Percentiles rank a stretch among this genome's conserved stretches.
These are phyloP conservation scores for Fusarium setosum DNA, from an alignment of 2,329 filamentous ascomycete genomes.

Conservation along the genomic window DNA sequence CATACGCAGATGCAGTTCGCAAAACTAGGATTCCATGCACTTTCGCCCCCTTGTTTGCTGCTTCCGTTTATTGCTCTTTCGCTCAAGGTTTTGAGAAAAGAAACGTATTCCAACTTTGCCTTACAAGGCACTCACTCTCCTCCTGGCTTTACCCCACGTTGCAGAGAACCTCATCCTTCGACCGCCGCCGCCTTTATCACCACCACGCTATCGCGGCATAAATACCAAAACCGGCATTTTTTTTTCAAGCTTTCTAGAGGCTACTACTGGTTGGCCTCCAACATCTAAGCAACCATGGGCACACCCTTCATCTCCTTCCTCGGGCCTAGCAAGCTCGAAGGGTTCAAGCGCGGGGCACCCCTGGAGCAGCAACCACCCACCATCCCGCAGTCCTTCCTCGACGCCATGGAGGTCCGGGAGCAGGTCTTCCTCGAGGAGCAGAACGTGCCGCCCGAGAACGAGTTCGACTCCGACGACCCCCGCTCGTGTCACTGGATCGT, in stretches of 20 bases:
- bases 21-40: neutral
- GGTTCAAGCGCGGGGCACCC: slow-evolving; percentile 55
- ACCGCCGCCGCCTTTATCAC: neutral
- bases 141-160: neutral
- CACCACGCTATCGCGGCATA: too few relatives aligned
- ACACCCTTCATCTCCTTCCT: slow-evolving; percentile 62
- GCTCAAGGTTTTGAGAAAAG: neutral
- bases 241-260: neutral
- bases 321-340: slow-evolving; percentile 61
- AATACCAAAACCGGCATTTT: neutral
- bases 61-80: neutral
- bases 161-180: neutral
- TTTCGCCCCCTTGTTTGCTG: neutral
- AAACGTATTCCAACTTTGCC: neutral
- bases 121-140: slow-evolving; percentile 8
- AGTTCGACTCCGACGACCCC: slow-evolving; percentile 84
- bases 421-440: slow-evolving; percentile 72
- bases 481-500: slow-evolving; percentile 88
- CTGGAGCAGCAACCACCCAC: slow-evolving; percentile 56
- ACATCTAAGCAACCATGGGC: slow-evolving; percentile 51
- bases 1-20: too few relatives aligned
- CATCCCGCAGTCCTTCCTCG: slow-evolving; percentile 68
- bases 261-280: neutral
- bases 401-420: slow-evolving; percentile 72
- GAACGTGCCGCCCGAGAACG: slow-evolving; percentile 69